Evolutionary conservation across 2,329 filamentous ascomycete genomes (phyloP), one percentile per base, ranked within the genome.

Genomic region (Colletotrichum tamarilloi): DNA sequence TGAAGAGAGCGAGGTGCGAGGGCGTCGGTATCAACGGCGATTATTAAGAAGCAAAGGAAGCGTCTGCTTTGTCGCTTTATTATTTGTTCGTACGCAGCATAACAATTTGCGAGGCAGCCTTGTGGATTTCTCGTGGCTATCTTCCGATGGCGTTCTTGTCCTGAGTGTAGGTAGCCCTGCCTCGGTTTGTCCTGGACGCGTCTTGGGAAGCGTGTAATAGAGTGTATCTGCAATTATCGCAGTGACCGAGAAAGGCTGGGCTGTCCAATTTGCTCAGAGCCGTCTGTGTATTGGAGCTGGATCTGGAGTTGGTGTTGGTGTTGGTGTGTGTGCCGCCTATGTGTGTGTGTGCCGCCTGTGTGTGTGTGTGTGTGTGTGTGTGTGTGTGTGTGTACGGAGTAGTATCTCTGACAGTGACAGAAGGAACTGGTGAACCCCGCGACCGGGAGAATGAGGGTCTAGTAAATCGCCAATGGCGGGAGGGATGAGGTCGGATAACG

Each of bases 401-500:
- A 2, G 28, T 22, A 49, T 24, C 26, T 52, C 42, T 42, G 26
- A 32, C 35, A 19, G 42, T 22, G 60, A 19, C 42, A 62, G 24
- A 30, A 38, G 22, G 22, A 53, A 38, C 49, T 53, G n/a, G 30
- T 35, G 22, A 38, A 65, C n/a, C 22, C n/a, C 26, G 38, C 22
- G 16, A 38, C 49, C 16, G 52, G 32, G 35, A 24, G 62, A 64
- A 55, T 14, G 22, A 22, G 62, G 30, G 28, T 38, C 24, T 22
- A n/a, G 46, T 8, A 38, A n/a, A 55, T 58, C 42, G 46, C 46
- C 30, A 58, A 42, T 58, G 58, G 30, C 58, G 60, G 38, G 30
- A 19, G 12, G 49, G 30, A 64, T n/a, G 62, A 64, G 65, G 59
- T 72, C 66, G 66, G 57, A 59, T 59, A 65, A 55, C 55, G 66